These are phyloP conservation scores for Debaryomyces psychrophilus DNA, from an alignment of 1,139 yeast genomes.

Conservation along the genomic window DNA sequence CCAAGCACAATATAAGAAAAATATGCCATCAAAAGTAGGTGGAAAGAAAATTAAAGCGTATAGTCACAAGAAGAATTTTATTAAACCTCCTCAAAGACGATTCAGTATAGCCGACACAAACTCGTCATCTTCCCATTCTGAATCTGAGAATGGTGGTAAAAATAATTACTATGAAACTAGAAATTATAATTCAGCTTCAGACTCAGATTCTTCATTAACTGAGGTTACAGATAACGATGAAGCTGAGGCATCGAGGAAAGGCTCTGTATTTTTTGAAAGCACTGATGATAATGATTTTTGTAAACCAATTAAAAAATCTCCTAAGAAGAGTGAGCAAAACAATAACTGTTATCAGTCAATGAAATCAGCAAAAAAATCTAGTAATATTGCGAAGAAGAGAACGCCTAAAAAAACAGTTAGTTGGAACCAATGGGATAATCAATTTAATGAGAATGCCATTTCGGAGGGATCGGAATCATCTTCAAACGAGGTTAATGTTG, in stretches of 20 bases:
- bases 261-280: constrained; percentile 13
- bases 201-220: constrained; percentile 42
- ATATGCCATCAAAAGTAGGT: constrained; percentile 20
- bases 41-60: constrained; percentile 41
- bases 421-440: constrained; percentile 17
- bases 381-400: constrained; percentile 23
- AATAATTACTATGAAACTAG: constrained; percentile 14
- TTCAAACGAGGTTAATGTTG: constrained; percentile 12
- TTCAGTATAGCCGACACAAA: constrained; percentile 49
- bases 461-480: constrained; percentile 19
- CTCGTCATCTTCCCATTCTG: constrained; percentile 36
- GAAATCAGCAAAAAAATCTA: constrained; percentile 12
- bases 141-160: constrained; percentile 22
- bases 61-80: constrained; percentile 14
- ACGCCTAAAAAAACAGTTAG: constrained; percentile 32
- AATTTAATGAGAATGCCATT: constrained; percentile 17
- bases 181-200: constrained; percentile 19
- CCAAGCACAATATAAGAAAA: constrained; percentile 2
- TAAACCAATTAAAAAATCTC: background rate
- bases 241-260: constrained; percentile 20
- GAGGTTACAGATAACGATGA: constrained; percentile 44
- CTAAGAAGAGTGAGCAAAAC: constrained; percentile 5
- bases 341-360: background rate
- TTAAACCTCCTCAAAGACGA: constrained; percentile 27
- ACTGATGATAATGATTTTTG: background rate